Percentiles rank a stretch among this genome's conserved stretches.
Conservation (phyloP, 352 stramenopile genomes). For the Phytophthora fragariaefolia region DNA sequence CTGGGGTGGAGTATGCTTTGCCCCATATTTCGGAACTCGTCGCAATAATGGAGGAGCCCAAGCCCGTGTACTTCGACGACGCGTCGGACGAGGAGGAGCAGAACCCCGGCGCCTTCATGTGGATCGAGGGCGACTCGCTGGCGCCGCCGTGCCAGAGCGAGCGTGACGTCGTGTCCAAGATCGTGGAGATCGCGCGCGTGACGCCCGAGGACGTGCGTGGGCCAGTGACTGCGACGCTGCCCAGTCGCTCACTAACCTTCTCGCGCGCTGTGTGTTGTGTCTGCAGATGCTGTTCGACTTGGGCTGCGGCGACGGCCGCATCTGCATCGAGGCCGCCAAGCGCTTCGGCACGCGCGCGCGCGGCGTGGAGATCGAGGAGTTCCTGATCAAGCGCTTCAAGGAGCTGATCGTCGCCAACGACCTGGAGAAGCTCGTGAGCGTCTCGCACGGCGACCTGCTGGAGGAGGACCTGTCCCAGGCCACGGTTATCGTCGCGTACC, state of each 20-base stretch:
- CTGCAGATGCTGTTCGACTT: slow-evolving; percentile 58
- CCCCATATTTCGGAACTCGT: too few species aligned
- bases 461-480: slow-evolving; percentile 56
- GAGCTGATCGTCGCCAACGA: slow-evolving; percentile 41
- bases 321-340: slow-evolving; percentile 61
- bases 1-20: not conserved
- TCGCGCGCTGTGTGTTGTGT: not conserved
- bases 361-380: slow-evolving; percentile 66
- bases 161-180: slow-evolving; percentile 60
- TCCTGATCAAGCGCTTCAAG: slow-evolving; percentile 55
- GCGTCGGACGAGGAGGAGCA: slow-evolving; percentile 49
- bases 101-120: slow-evolving; percentile 61
- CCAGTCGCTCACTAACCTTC: slow-evolving; percentile 3
- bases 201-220: slow-evolving; percentile 51
- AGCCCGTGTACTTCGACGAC: slow-evolving; percentile 39
- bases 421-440: slow-evolving; percentile 51
- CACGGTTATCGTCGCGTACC: slow-evolving; percentile 66
- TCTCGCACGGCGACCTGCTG: slow-evolving; percentile 57
- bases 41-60: slow-evolving; percentile 18
- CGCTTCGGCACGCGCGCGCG: slow-evolving; percentile 49
- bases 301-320: slow-evolving; percentile 63
- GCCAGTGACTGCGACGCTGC: not conserved
- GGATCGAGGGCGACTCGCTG: slow-evolving; percentile 68
- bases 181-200: slow-evolving; percentile 55
- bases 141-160: slow-evolving; percentile 69